These are phyloP conservation scores for Microdochium nivale DNA, from an alignment of 2,329 filamentous ascomycete genomes.

Conservation along the genomic window DNA sequence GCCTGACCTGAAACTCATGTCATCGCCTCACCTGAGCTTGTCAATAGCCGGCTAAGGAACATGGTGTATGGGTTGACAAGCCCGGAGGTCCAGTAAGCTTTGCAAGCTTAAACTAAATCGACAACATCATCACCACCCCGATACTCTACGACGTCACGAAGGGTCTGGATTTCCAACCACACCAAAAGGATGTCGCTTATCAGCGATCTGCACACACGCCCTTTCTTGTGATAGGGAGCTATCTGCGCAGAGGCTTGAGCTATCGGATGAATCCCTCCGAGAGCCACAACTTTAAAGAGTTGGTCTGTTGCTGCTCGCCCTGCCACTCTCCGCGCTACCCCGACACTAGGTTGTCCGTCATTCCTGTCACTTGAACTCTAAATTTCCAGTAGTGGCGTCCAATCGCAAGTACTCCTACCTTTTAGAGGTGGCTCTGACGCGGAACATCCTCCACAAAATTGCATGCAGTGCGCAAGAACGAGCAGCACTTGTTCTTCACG, in stretches of 20 bases:
- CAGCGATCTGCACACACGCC: not conserved
- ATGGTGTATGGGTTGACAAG: too few species aligned
- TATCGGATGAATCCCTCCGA: slow-evolving; percentile 7
- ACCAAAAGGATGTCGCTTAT: not conserved
- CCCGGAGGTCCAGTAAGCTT: too few species aligned
- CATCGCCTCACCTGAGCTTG: too few species aligned
- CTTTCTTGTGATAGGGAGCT: slow-evolving; percentile 5
- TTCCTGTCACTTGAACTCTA: not conserved
- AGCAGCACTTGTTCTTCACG: slow-evolving; percentile 7
- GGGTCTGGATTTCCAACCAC: not conserved
- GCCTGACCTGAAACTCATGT: not conserved
- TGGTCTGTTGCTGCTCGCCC: slow-evolving; percentile 1
- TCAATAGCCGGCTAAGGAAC: too few species aligned
- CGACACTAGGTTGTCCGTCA: not conserved
- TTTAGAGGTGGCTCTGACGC: not conserved
- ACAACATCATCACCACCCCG: too few species aligned
- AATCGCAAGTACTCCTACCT: not conserved
- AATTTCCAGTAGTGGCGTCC: not conserved
- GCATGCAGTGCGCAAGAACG: slow-evolving; percentile 8
- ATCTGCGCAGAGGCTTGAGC: slow-evolving; percentile 6
- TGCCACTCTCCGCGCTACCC: not conserved
- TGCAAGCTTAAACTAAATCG: too few species aligned
- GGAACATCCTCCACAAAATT: not conserved
- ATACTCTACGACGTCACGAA: too few species aligned
- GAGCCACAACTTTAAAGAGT: slow-evolving; percentile 7